A percentile compares a stretch with the other conserved stretches of the same genome.
Evolutionary conservation across 352 stramenopile genomes (phyloP).

Genomic region (Pythium biforme): DNA sequence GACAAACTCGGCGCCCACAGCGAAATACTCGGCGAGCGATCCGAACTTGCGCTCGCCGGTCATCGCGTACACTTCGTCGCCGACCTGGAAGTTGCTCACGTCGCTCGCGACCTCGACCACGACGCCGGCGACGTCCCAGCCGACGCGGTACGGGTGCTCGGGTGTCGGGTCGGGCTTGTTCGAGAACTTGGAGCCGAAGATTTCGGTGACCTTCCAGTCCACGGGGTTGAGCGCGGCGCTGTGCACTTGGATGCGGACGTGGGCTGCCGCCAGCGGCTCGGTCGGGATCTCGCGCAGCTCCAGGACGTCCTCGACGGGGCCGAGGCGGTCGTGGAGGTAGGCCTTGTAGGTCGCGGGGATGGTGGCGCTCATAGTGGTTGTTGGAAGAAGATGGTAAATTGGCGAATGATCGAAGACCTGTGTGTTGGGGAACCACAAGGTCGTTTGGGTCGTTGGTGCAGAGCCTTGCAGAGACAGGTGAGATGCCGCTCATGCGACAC

Average conservation of each 20-base stretch:
- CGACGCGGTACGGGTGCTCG: conserved; percentile 16
- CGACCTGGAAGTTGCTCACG: conserved; percentile 11
- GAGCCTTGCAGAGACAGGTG: too few species aligned
- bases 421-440: too few species aligned
- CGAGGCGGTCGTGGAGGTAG: neutral
- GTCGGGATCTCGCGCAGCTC: neutral
- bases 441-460: too few species aligned
- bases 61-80: conserved; percentile 25
- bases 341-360: neutral
- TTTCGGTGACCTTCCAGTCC: too few species aligned
- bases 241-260: conserved; percentile 13
- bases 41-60: conserved; percentile 10
- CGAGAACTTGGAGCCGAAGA: too few species aligned
- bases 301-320: neutral
- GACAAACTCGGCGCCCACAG: conserved; percentile 29
- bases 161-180: too few species aligned
- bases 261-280: neutral
- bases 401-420: too few species aligned
- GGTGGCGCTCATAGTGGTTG: neutral
- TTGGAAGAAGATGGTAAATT: too few species aligned
- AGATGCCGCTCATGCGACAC: too few species aligned
- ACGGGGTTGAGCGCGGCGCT: conserved; percentile 20
- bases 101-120: conserved; percentile 10
- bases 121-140: conserved; percentile 14
- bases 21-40: conserved; percentile 42